Percentiles rank a stretch among this genome's conserved stretches.
Conservation (phyloP, 169 alveolate species). For the Plasmodium inui region DNA sequence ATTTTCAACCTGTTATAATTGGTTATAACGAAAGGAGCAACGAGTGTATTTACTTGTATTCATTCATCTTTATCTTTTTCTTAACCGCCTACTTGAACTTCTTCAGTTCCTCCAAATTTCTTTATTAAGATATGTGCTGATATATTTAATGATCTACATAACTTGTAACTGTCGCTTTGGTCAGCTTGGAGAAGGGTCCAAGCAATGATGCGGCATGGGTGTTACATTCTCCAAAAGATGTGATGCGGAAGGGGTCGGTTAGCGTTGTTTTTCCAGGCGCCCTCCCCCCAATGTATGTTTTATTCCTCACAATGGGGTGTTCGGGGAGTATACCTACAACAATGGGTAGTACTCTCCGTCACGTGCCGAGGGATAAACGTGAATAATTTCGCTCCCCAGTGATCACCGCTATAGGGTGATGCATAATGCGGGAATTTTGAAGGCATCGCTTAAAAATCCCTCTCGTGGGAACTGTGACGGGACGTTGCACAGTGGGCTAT, state of each 20-base stretch:
- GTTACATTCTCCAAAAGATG: not conserved
- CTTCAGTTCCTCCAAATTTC: not conserved
- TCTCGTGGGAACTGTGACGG: not conserved
- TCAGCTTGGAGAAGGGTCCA: not conserved
- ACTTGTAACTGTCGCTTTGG: not conserved
- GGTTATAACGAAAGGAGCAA: constrained; percentile 34
- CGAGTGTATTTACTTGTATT: constrained; percentile 2
- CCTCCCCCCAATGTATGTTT: not conserved
- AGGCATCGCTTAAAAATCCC: not conserved
- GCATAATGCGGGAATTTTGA: not conserved
- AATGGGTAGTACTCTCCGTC: not conserved
- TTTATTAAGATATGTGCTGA: constrained; percentile 21
- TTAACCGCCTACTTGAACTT: not conserved
- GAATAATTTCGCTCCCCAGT: not conserved
- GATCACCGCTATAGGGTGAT: not conserved
- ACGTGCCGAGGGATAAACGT: not conserved
- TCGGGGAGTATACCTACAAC: not conserved
- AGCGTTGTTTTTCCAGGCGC: not conserved
- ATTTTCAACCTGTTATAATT: constrained; percentile 18
- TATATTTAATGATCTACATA: constrained; percentile 11
- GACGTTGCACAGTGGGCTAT: not conserved
- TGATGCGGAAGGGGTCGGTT: not conserved
- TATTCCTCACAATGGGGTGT: not conserved
- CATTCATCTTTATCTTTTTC: not conserved
- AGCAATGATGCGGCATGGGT: not conserved